A percentile compares a stretch with the other conserved stretches of the same genome.
Conservation (phyloP, 2,329 filamentous ascomycete species). For the Fusarium sp. region DNA sequence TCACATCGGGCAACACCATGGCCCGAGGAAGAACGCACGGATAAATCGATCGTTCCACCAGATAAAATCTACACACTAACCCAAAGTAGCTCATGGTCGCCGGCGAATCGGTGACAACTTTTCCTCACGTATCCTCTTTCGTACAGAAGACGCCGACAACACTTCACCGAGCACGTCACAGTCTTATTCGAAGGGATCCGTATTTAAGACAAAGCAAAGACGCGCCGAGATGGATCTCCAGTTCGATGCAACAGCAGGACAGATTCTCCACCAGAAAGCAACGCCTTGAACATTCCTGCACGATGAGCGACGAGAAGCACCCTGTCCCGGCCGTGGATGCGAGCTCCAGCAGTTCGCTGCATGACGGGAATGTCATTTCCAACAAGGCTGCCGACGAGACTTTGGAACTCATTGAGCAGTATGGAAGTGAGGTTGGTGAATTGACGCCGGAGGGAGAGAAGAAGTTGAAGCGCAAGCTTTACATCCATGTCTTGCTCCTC, state of each 20-base stretch:
- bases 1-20: not conserved
- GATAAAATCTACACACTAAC: not conserved
- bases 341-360: constrained; percentile 3
- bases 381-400: constrained; percentile 12
- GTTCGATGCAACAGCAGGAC: not conserved
- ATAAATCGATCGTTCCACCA: not conserved
- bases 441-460: not conserved
- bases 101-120: not conserved
- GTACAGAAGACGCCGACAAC: not conserved
- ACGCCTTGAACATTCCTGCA: not conserved
- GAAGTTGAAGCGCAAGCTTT: not conserved
- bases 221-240: not conserved
- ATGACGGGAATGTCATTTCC: not conserved
- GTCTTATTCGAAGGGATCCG: not conserved
- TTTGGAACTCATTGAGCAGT: constrained; percentile 8
- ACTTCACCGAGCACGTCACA: not conserved
- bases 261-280: not conserved
- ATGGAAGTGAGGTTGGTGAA: constrained; percentile 3
- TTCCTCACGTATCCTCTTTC: not conserved
- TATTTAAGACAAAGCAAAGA: not conserved
- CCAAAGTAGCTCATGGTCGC: not conserved
- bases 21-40: not conserved
- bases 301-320: not conserved
- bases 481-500: not conserved
- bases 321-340: not conserved